These are phyloP conservation scores for Colletotrichum aenigma DNA, from an alignment of 2,329 filamentous ascomycete species.

Conservation along the genomic window DNA sequence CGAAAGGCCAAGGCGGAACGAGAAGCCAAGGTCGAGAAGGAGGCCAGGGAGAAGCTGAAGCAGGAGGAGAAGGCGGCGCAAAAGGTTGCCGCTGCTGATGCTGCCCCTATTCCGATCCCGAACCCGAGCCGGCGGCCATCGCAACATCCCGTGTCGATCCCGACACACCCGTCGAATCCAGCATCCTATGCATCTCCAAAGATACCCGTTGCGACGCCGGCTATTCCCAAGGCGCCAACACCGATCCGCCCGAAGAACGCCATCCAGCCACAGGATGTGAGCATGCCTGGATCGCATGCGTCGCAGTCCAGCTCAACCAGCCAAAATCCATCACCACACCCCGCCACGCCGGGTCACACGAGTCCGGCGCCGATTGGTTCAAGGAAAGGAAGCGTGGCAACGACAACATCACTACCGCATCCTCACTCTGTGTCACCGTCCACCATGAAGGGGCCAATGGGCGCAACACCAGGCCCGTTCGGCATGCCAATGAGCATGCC, in stretches of 20 bases:
- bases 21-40: slow-evolving; percentile 39
- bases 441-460: slow-evolving; percentile 47
- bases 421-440: slow-evolving; percentile 68
- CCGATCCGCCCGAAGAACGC: slow-evolving; percentile 77
- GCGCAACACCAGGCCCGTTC: slow-evolving; percentile 48
- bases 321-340: slow-evolving; percentile 64
- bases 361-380: slow-evolving; percentile 68
- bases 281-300: slow-evolving; percentile 71
- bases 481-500: slow-evolving; percentile 64
- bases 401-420: slow-evolving; percentile 28
- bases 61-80: slow-evolving; percentile 42
- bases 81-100: slow-evolving; percentile 41
- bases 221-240: slow-evolving; percentile 80
- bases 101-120: slow-evolving; percentile 41
- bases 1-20: slow-evolving; percentile 28
- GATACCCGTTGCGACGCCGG: slow-evolving; percentile 78
- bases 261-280: slow-evolving; percentile 81
- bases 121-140: slow-evolving; percentile 41
- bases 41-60: slow-evolving; percentile 45
- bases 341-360: slow-evolving; percentile 66
- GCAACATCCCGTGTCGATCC: slow-evolving; percentile 47
- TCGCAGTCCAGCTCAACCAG: slow-evolving; percentile 65
- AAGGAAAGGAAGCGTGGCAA: slow-evolving; percentile 55
- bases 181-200: slow-evolving; percentile 77
- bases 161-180: slow-evolving; percentile 59